Conservation (phyloP, 2,329 filamentous ascomycete genomes). For the Myriosclerotinia curreyana region DNA sequence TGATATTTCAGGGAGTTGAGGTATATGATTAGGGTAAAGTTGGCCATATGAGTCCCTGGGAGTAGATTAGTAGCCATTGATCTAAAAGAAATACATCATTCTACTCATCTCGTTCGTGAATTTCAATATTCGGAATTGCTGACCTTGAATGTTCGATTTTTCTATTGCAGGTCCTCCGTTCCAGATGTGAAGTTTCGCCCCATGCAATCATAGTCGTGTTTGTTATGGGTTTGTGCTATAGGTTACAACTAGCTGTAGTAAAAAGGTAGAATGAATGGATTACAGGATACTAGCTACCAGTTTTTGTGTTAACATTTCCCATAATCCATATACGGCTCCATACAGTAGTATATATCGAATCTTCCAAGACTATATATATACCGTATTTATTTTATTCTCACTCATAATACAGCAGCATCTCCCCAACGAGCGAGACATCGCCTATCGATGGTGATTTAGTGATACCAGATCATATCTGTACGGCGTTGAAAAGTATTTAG, state of each 20-base stretch:
- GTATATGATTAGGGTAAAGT: neutral
- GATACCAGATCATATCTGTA: neutral
- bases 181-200: neutral
- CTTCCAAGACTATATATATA: neutral
- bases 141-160: neutral
- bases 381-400: too few relatives aligned
- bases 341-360: too few relatives aligned
- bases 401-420: neutral
- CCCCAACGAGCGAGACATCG: neutral
- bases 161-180: neutral
- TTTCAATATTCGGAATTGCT: neutral
- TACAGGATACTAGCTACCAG: too few relatives aligned
- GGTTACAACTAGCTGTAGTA: neutral
- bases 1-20: neutral
- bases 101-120: neutral
- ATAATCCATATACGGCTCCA: too few relatives aligned
- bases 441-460: neutral
- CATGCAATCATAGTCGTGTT: neutral
- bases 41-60: neutral
- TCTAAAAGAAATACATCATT: neutral
- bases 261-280: too few relatives aligned
- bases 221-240: neutral
- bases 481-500: neutral
- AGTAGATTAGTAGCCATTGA: neutral
- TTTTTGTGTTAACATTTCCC: too few relatives aligned